A percentile compares a stretch with the other conserved stretches of the same genome.
phyloP scores from a whole-genome alignment of 2,329 filamentous ascomycete species.

The Beauveria sp. region DNA sequence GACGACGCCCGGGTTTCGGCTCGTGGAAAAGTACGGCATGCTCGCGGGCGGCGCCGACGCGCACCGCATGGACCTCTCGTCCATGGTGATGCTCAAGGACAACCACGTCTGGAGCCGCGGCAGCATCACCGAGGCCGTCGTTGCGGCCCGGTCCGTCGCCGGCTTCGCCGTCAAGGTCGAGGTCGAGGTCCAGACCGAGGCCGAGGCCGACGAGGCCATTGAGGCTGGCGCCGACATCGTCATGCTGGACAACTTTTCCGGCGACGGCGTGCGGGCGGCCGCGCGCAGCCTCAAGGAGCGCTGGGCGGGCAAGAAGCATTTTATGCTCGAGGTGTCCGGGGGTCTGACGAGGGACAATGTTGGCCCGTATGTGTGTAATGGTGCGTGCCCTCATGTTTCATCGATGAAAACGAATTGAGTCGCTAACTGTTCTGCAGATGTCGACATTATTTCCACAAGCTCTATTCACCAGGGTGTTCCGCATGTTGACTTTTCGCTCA shows the following conservation, averaged over 20 bases:
- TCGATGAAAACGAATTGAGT: background rate
- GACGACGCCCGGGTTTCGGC: constrained; percentile 88
- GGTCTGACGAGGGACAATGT: constrained; percentile 84
- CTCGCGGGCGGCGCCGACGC: constrained; percentile 85
- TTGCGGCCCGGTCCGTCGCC: constrained; percentile 71
- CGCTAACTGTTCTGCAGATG: constrained; percentile 43
- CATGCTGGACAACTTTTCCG: constrained; percentile 94
- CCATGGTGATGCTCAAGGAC: constrained; percentile 99
- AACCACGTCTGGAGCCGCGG: constrained; percentile 94
- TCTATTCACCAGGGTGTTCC: constrained; percentile 93
- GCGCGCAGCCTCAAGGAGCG: constrained; percentile 69
- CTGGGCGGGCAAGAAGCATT: constrained; percentile 66
- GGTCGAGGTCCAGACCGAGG: constrained; percentile 85
- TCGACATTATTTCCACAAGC: constrained; percentile 94
- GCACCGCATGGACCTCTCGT: constrained; percentile 82
- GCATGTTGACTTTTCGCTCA: constrained; percentile 93
- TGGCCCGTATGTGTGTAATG: constrained; percentile 66
- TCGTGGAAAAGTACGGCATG: constrained; percentile 99
- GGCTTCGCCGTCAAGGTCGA: constrained; percentile 93
- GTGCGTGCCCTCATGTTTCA: constrained; percentile 34
- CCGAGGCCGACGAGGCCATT: constrained; percentile 86
- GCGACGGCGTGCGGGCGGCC: constrained; percentile 67
- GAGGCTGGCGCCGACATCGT: constrained; percentile 86
- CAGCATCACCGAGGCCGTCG: constrained; percentile 79
- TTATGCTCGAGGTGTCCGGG: constrained; percentile 87